Evolutionary conservation across 2,329 filamentous ascomycete species (phyloP), one percentile per base, ranked within the genome.

Genomic region (Xylaria hypoxylon): DNA sequence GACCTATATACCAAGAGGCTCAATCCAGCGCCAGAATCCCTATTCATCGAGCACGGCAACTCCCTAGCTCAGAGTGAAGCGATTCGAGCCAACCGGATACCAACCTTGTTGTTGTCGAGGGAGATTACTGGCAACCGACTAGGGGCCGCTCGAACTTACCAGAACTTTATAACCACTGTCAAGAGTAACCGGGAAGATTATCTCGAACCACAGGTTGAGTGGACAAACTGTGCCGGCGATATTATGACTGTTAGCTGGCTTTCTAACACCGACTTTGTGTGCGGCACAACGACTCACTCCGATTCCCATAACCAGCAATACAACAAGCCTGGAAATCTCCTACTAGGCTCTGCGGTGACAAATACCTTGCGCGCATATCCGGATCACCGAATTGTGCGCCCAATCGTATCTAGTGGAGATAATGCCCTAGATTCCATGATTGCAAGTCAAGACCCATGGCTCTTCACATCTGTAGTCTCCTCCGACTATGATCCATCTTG

Each of bases 291-390:
- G 0, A 85, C 85, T 0, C 88, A 90, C 76, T 89, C 87, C 0
- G 88, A 90, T 70, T 78, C 80, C 0, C 85, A 88, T 47, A 90
- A 90, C 64, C 87, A 89, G 72, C 87, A 90, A 68, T 90, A 90
- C 72, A 90, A 90, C 70, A 89, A 87, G 70, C 84, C 86, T 0
- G 88, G 88, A 0, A 90, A 90, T 70, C 76, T 90, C 10, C 77
- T 87, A 1, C 76, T 90, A 1, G 88, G 86, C 6, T 88, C 86
- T 0, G 78, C 81, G 0, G 70, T 65, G 0, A 71, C 74, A 1
- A 81, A 83, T 0, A 82, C 79, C 0, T 74, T 90, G 1, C 80
- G 76, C 5, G 84, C 86, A 0, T 85, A 85, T 71, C 78, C 86
- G 0, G 83, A 89, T 47, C 88, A 90, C 70, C 82, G 86, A 0